These are phyloP conservation scores for Aspergillus sclerotialis DNA, from an alignment of 2,329 filamentous ascomycete species.

Conservation along the genomic window DNA sequence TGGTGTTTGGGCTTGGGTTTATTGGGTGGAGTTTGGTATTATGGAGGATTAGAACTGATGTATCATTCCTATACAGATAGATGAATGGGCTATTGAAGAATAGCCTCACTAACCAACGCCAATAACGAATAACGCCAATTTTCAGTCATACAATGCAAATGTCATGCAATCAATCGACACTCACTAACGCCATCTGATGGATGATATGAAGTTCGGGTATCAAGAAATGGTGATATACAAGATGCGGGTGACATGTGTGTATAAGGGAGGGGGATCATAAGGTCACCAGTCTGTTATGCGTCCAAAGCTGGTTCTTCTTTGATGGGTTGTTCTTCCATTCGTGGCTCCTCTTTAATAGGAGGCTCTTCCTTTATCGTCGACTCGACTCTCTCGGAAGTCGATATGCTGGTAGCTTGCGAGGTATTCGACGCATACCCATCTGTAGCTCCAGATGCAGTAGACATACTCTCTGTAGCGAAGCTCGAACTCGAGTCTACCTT, in stretches of 20 bases:
- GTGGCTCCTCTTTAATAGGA: too few species aligned
- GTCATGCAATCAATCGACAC: too few species aligned
- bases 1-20: too few species aligned
- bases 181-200: conserved; percentile 9
- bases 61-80: too few species aligned
- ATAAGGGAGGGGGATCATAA: too few species aligned
- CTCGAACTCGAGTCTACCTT: conserved; percentile 13
- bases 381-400: conserved; percentile 11
- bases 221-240: conserved; percentile 10
- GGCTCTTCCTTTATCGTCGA: conserved; percentile 2
- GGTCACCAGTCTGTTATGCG: too few species aligned
- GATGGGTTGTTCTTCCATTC: neutral
- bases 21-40: too few species aligned
- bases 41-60: too few species aligned
- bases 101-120: too few species aligned
- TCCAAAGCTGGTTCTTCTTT: neutral
- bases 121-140: too few species aligned
- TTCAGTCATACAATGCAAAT: too few species aligned
- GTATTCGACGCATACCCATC: conserved; percentile 18
- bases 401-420: conserved; percentile 25
- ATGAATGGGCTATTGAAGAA: too few species aligned
- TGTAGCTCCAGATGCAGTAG: conserved; percentile 18
- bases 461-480: conserved; percentile 18
- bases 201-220: conserved; percentile 10
- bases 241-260: conserved; percentile 1